phyloP scores from a whole-genome alignment of 768 basidiomycete species.

The Lactarius sanguifluus region DNA sequence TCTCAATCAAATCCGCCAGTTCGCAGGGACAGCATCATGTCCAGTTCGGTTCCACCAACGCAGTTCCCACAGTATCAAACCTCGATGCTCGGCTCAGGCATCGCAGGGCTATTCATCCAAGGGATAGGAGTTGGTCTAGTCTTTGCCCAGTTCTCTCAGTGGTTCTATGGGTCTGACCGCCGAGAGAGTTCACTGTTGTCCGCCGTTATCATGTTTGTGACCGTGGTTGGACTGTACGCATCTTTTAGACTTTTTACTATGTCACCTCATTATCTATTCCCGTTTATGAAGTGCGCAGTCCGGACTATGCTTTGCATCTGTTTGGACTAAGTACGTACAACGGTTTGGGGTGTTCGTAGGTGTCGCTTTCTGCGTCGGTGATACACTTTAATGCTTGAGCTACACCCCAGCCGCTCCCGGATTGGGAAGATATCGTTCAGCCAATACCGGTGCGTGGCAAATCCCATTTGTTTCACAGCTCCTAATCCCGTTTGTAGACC shows the following conservation, averaged over 20 bases:
- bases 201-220: constrained; percentile 1
- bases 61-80: neutral
- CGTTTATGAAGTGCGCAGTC: constrained; percentile 8
- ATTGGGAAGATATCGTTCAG: constrained; percentile 6
- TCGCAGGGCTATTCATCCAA: constrained; percentile 8
- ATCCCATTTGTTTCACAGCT: neutral
- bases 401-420: neutral
- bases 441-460: neutral
- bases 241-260: neutral
- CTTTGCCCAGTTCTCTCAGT: constrained; percentile 13
- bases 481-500: constrained; percentile 9
- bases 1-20: neutral
- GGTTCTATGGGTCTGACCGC: constrained; percentile 6
- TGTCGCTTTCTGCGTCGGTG: neutral
- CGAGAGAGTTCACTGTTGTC: neutral
- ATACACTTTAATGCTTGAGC: neutral
- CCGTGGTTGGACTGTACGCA: constrained; percentile 13
- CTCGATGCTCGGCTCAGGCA: constrained; percentile 5
- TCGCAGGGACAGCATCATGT: constrained; percentile 3
- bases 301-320: constrained; percentile 4
- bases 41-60: neutral
- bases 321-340: constrained; percentile 8
- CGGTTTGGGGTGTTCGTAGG: constrained; percentile 3
- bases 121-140: constrained; percentile 16
- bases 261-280: neutral